These are phyloP conservation scores for Cryptosporidium sp. DNA, from an alignment of 169 alveolate species.

Conservation along the genomic window DNA sequence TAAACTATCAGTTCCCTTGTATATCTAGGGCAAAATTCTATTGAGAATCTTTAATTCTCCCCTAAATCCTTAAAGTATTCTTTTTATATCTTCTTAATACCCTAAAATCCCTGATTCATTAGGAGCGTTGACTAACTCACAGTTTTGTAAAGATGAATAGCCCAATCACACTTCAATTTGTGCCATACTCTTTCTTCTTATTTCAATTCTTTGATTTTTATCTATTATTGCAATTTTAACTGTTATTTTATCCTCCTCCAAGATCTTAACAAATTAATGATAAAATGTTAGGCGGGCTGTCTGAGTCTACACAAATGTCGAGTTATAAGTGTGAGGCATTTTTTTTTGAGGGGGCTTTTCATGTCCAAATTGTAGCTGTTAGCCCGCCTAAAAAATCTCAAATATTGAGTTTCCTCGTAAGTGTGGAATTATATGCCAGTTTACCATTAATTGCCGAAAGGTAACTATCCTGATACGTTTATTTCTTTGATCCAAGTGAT, in stretches of 20 bases:
- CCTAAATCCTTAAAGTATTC: not conserved
- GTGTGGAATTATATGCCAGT: too few species aligned
- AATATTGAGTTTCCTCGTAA: not conserved
- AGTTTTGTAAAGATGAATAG: not conserved
- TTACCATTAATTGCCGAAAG: not conserved
- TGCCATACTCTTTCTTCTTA: not conserved
- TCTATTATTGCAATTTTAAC: not conserved
- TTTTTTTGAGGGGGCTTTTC: conserved; percentile 6
- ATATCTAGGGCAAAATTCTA: not conserved
- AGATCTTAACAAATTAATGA: conserved; percentile 47
- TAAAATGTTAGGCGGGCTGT: conserved; percentile 69
- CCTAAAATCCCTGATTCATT: conserved; percentile 4
- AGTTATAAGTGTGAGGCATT: conserved; percentile 56
- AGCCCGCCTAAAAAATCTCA: conserved; percentile 14
- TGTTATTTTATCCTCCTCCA: not conserved
- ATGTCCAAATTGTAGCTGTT: not conserved
- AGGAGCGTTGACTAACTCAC: not conserved
- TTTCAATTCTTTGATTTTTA: not conserved
- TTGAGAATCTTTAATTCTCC: conserved; percentile 1
- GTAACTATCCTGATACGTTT: not conserved
- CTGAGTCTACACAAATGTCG: conserved; percentile 66
- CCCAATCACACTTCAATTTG: not conserved
- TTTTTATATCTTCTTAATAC: not conserved
- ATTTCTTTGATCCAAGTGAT: not conserved
- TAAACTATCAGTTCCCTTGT: not conserved